Base-by-base conservation (phyloP, 192 early-diverging fungal genomes). In the Coemansia sp. region DNA sequence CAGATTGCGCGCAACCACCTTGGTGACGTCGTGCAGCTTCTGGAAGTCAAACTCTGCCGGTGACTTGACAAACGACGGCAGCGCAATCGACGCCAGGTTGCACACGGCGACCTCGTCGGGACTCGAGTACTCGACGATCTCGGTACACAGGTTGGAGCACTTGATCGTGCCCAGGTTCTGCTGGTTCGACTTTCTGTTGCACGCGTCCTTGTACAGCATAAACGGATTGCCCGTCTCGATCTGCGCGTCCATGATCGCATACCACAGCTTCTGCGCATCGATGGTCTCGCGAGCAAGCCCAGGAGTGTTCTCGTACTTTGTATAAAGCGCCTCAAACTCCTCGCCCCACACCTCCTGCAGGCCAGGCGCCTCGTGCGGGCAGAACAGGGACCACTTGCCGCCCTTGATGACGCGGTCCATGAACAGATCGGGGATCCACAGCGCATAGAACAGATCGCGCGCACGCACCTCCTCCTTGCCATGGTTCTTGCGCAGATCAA, bases 131-230 rank as follows among this genome's bases (percentile, higher is more conserved):
- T 98, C 90, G 47, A 98, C 91, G 81, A 98, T 96, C 67, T 98
- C 97, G 0, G 97, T 98, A 79, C 97, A 98, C 64, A 98, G 82
- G 75, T 98, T 98, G 61, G 88, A 90, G 84, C 94, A 98, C 79
- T 94, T 96, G 87, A 98, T 98, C 16, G 95, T 98, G 27, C 97
- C 97, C 42, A 98, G 81, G 82, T 98, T 97, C 81, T 97, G 93
- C 82, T 98, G 97, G 84, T 98, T 98, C 18, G 92, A 94, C 83
- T 98, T 98, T 80, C 91, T 84, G 82, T 98, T 98, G 84, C 97
- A 98, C 25, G 97, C 93, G 82, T 98, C 97, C 83, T 98, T 97
- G 87, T 98, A 98, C 30, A 98, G 87, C 91, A 98, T 97, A 68
- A 91, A 98, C 5, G 97, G 97, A 9, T 88, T 95, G 29, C 97